Evolutionary conservation across 139 green algal species (phyloP).

Genomic region (Coelastrella sp.): DNA sequence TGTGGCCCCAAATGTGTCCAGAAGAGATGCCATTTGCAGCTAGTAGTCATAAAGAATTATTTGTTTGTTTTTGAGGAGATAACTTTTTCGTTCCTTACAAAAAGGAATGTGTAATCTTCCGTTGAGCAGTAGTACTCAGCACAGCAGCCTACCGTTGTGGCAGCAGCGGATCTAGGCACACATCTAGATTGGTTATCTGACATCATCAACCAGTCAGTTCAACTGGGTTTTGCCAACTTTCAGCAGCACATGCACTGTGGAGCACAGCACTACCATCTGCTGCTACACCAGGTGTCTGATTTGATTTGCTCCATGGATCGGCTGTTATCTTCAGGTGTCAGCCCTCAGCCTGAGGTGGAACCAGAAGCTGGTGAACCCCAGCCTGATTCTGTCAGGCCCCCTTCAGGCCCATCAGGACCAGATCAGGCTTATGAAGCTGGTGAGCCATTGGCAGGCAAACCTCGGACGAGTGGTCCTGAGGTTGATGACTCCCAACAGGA

Average conservation of each 20-base stretch:
- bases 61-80: too few relatives aligned
- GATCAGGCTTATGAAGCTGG: not conserved
- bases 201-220: not conserved
- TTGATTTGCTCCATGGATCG: too few relatives aligned
- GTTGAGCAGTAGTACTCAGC: too few relatives aligned
- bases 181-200: not conserved
- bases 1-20: too few relatives aligned
- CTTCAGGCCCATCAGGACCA: slow-evolving; percentile 10
- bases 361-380: not conserved
- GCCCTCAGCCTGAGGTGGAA: not conserved
- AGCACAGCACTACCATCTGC: not conserved
- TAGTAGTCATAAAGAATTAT: too few relatives aligned
- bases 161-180: not conserved
- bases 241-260: not conserved
- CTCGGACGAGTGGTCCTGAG: not conserved
- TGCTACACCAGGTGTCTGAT: not conserved
- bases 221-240: not conserved
- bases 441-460: not conserved
- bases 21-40: too few relatives aligned
- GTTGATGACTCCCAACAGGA: not conserved
- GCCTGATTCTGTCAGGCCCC: not conserved
- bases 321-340: not conserved
- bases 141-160: too few relatives aligned
- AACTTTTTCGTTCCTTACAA: too few relatives aligned
- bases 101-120: too few relatives aligned